Evolutionary conservation across 78 protist species (phyloP).

Genomic region (Protostelium mycophagum): DNA sequence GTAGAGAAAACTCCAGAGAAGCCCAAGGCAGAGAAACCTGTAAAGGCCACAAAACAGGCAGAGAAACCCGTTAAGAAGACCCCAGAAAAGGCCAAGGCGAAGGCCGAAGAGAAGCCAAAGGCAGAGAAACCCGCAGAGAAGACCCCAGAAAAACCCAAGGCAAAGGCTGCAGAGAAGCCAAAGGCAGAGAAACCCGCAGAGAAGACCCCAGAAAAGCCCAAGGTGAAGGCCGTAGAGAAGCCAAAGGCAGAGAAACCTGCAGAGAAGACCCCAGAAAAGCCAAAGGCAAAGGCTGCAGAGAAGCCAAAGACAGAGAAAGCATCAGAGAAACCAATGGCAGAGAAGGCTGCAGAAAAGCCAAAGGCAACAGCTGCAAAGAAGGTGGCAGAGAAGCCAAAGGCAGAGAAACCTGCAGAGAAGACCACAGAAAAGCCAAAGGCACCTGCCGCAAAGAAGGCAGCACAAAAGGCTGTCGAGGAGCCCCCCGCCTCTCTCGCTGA

Average conservation of each 20-base stretch:
- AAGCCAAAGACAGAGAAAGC: background rate
- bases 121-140: background rate
- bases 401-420: background rate
- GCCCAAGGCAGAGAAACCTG: background rate
- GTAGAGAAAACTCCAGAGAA: background rate
- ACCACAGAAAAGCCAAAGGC: background rate
- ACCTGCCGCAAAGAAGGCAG: too few species aligned
- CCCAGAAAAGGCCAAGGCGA: background rate
- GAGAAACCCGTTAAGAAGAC: background rate
- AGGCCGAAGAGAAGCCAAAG: background rate
- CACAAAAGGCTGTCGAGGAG: too few species aligned
- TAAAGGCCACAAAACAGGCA: background rate
- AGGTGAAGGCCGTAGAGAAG: too few species aligned
- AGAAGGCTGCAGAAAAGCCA: background rate
- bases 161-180: background rate
- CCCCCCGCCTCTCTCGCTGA: too few species aligned
- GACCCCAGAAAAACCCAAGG: background rate
- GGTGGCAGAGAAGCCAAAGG: background rate
- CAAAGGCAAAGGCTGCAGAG: background rate
- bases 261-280: background rate
- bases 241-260: background rate
- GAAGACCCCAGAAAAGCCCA: too few species aligned
- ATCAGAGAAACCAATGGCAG: background rate
- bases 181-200: background rate
- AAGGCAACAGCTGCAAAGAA: background rate